Evolutionary conservation across 1,284 basidiomycete genomes (phyloP), one percentile per base, ranked within the genome.

Genomic region (Ceratobasidium papillatum): DNA sequence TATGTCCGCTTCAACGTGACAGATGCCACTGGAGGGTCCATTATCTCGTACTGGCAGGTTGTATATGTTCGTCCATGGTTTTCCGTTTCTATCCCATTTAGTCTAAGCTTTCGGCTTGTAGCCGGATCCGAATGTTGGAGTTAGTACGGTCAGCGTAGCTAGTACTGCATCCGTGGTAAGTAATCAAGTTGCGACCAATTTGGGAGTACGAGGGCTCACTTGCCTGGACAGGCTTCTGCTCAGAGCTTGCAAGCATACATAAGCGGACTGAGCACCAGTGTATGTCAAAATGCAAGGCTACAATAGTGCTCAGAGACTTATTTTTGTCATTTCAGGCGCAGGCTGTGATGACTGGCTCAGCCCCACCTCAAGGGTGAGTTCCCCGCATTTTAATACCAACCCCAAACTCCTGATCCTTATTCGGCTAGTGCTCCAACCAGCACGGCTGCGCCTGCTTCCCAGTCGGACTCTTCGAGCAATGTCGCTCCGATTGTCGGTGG

Each of bases 1-100:
- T 63, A 25, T 45, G 25, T 63, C 41, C 61, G 61, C 7, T 63
- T 63, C 41, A 63, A 63, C 41, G 41, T 47, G 27, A 27, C 61
- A 27, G 61, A 63, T 47, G 34, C 61, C 8, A 25, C 5, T 5
- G 61, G 61, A 22, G 38, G 11, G 25, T 12, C 61, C 9, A 41
- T 63, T 27, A 43, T 43, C 3, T 63, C 61, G 4, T 63, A 45
- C 11, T 63, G 61, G 61, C 61, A 63, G 27, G 25, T 19, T 19
- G 61, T 63, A 22, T 63, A 63, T 22, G 61, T 63, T 27, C 22
- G 61, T 63, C 27, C 11, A 22, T 22, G 9, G 9, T 22, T 14
- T 58, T 3, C 1, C 19, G 14, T 22, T 17, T 25, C 14, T 14
- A 27, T 14, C 41, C 12, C 17, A 45, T 41, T 41, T n/a, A n/a